Evolutionary conservation across 441 rosid genomes (phyloP).

Genomic region (Flueggea neowawraea): DNA sequence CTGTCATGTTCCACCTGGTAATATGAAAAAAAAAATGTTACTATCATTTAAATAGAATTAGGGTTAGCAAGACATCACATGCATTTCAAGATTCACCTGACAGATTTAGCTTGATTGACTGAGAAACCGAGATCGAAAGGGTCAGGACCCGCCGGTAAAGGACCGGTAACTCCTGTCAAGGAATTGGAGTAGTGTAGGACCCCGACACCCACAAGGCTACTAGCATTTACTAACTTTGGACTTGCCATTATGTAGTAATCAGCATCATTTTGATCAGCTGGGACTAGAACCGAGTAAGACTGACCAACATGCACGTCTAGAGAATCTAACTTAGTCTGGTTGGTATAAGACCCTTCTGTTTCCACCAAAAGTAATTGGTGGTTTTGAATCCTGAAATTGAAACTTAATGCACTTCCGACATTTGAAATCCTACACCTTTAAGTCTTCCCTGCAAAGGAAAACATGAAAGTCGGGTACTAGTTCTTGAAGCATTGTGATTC

Average conservation of each 20-base stretch:
- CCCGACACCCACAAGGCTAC: slow-evolving; percentile 33
- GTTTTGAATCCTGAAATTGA: slow-evolving; percentile 62
- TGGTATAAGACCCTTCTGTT: slow-evolving; percentile 64
- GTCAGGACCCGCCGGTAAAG: slow-evolving; percentile 41
- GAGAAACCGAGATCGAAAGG: slow-evolving; percentile 48
- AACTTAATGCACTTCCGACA: slow-evolving; percentile 46
- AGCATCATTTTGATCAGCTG: slow-evolving; percentile 32
- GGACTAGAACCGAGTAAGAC: slow-evolving; percentile 67
- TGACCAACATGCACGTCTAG: slow-evolving; percentile 67
- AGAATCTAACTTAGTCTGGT: slow-evolving; percentile 31
- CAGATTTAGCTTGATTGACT: slow-evolving; percentile 46
- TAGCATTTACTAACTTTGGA: slow-evolving; percentile 32
- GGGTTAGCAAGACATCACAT: too few relatives aligned
- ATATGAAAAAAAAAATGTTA: too few relatives aligned
- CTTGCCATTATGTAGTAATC: slow-evolving; percentile 60
- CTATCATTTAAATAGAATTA: too few relatives aligned
- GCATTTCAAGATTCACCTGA: slow-evolving; percentile 29
- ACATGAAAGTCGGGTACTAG: too few relatives aligned
- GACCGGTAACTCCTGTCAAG: slow-evolving; percentile 19
- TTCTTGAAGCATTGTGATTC: too few relatives aligned
- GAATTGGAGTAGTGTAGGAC: slow-evolving; percentile 47
- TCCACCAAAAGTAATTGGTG: slow-evolving; percentile 67
- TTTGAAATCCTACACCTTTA: slow-evolving; percentile 67
- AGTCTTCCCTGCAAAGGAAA: slow-evolving; percentile 40
- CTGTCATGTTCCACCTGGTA: slow-evolving; percentile 54